These are phyloP conservation scores for Cercospora sojina DNA, from an alignment of 2,329 filamentous ascomycete species.

Conservation along the genomic window DNA sequence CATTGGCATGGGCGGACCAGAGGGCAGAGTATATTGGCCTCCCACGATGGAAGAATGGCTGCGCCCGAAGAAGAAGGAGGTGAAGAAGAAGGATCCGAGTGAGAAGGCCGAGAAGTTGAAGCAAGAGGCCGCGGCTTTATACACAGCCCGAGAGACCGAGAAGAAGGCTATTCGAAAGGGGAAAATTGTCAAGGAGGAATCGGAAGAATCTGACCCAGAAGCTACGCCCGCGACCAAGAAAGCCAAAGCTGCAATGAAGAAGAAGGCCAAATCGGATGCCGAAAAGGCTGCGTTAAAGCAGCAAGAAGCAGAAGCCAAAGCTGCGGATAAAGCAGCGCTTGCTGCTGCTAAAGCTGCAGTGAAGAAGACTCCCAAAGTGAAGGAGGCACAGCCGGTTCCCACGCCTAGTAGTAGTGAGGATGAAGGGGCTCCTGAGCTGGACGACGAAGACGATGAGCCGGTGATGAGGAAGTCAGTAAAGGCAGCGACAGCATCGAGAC, in stretches of 20 bases:
- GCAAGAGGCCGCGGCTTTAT: conserved; percentile 32
- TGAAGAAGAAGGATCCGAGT: conserved; percentile 54
- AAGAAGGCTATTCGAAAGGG: conserved; percentile 31
- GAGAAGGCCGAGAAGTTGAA: conserved; percentile 39
- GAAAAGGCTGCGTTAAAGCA: conserved; percentile 24
- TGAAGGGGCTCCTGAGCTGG: conserved; percentile 9
- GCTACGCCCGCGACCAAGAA: conserved; percentile 44
- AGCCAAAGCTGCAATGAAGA: conserved; percentile 39
- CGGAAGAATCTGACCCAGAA: conserved; percentile 37
- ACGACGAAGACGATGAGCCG: conserved; percentile 13
- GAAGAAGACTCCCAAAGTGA: conserved; percentile 14
- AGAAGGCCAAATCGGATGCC: conserved; percentile 28
- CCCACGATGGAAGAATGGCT: conserved; percentile 88
- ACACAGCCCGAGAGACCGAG: conserved; percentile 30
- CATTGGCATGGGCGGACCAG: conserved; percentile 79
- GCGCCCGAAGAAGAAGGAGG: conserved; percentile 70
- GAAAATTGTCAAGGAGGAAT: conserved; percentile 26
- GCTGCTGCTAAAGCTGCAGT: neutral
- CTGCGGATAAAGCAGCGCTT: neutral
- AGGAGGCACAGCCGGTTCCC: conserved; percentile 20
- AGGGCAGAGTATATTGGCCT: conserved; percentile 86
- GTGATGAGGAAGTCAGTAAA: neutral
- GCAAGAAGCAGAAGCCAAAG: conserved; percentile 12
- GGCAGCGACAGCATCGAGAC: conserved; percentile 4
- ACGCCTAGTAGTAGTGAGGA: conserved; percentile 24